Base-by-base conservation (phyloP, 2,329 filamentous ascomycete genomes). In the Hypoxylon sp. region DNA sequence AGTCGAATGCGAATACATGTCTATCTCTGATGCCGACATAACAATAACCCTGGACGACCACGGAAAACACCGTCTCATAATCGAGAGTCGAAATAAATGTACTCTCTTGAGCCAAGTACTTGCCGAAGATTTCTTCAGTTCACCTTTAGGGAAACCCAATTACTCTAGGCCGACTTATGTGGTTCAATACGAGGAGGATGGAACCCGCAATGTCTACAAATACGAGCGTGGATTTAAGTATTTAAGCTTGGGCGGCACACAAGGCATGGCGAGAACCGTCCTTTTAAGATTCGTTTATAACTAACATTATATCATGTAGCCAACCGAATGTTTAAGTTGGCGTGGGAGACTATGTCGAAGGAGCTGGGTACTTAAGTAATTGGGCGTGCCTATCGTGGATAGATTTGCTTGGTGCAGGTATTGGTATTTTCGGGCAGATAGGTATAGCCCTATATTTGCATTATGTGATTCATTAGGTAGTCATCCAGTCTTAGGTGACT, bases 1-100 rank as follows among this genome's bases (percentile, higher is more conserved):
- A 31, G 73, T 76, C 11, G 63, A 74, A 48, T 71, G 69, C 33
- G 74, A 75, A 22, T 70, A 66, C 8, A 52, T 73, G 46, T 67
- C 55, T 19, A 72, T 77, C 22, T 46, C 63, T 0, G 73, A 74
- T 51, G 72, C 70, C 13, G 71, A 76, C 24, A 52, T 76, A 9
- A 57, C 70, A 5, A 69, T 76, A 2, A 67, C 70, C 2, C 59
- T 70, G 17, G 50, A 71, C 22, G 13, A 31, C 1, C 13, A 71
- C 17, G 68, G 59, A 1, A 71, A 66, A 33, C 63, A 69, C 35
- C 66, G 74, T 8, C 69, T 77, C 9, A 74, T 74, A 26, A 71
- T 75, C 26, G 42, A 55, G 1, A 76, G 72, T 46, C 65, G 70
- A 1, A 75, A 76, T 29, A 48, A 63, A 35, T 74, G 74, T 61